Evolutionary conservation across 306 rosid genomes (phyloP).

Genomic region (Ceratonia siliqua): DNA sequence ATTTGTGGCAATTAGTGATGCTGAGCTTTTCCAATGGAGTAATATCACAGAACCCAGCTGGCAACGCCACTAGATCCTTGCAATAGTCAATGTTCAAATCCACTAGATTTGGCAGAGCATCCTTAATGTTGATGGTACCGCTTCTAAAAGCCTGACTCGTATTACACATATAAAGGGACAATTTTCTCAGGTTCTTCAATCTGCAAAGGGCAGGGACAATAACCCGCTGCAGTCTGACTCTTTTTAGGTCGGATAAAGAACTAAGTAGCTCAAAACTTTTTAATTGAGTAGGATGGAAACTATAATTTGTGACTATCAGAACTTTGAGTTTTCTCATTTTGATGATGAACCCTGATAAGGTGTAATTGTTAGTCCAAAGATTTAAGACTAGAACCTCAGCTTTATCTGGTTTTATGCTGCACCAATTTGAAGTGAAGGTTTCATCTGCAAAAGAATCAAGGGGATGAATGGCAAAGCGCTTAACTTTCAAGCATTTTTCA

Average conservation of each 20-base stretch:
- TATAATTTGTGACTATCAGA: conserved; percentile 53
- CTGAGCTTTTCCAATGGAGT: conserved; percentile 39
- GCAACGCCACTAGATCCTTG: conserved; percentile 44
- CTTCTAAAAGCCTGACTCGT: conserved; percentile 35
- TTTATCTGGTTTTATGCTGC: conserved; percentile 45
- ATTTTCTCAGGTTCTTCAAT: conserved; percentile 38
- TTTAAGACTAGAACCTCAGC: conserved; percentile 66
- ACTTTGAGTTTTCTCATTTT: conserved; percentile 57
- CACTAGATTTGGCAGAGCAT: conserved; percentile 44
- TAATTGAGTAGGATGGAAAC: conserved; percentile 43
- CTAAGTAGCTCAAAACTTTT: conserved; percentile 43
- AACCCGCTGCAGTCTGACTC: conserved; percentile 58
- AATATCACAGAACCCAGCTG: conserved; percentile 36
- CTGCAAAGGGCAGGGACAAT: conserved; percentile 40
- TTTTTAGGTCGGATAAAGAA: conserved; percentile 43
- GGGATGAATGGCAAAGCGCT: background rate
- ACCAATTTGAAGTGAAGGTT: conserved; percentile 48
- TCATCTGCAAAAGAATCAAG: conserved; percentile 54
- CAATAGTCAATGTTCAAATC: conserved; percentile 54
- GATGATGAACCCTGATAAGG: conserved; percentile 46
- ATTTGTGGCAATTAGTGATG: conserved; percentile 51
- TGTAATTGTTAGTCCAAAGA: conserved; percentile 42
- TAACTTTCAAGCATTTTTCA: background rate
- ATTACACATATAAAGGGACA: conserved; percentile 52
- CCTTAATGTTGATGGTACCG: conserved; percentile 25